phyloP scores from a whole-genome alignment of 1,284 basidiomycete species.

The Pseudozyma hubeiensis region DNA sequence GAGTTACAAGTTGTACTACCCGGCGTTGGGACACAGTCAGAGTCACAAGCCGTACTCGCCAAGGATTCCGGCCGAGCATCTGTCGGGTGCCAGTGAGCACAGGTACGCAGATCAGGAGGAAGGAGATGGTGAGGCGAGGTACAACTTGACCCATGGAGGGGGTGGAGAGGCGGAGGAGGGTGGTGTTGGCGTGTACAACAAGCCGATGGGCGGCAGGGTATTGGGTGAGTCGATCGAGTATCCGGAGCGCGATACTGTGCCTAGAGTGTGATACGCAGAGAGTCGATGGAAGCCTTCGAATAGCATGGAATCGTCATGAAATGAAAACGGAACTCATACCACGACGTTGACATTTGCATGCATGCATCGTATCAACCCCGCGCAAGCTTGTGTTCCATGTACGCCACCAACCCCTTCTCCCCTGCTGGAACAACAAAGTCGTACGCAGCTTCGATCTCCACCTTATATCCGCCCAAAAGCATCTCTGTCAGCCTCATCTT shows the following conservation, averaged over 20 bases:
- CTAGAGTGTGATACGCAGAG: conserved; percentile 12
- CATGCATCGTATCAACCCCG: background rate
- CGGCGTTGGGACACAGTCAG: conserved; percentile 32
- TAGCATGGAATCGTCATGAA: background rate
- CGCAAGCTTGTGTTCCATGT: conserved; percentile 21
- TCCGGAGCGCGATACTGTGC: conserved; percentile 39
- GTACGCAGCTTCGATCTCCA: conserved; percentile 55
- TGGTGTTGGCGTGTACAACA: conserved; percentile 6
- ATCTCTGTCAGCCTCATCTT: conserved; percentile 36
- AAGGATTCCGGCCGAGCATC: conserved; percentile 38
- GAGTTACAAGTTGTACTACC: conserved; percentile 58
- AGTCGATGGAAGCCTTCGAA: no score
- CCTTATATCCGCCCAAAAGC: conserved; percentile 51
- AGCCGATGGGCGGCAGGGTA: background rate
- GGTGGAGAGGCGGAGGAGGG: conserved; percentile 2
- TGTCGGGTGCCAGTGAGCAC: conserved; percentile 11
- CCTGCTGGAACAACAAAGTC: background rate
- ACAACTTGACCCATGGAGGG: conserved; percentile 2
- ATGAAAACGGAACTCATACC: no score
- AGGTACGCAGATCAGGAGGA: background rate
- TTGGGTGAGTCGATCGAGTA: conserved; percentile 21
- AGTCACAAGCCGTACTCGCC: conserved; percentile 58
- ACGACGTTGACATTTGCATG: background rate
- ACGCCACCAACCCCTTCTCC: conserved; percentile 1
- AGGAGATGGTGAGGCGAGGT: background rate